These are phyloP conservation scores for Fusarium equiseti DNA, from an alignment of 2,329 filamentous ascomycete species.

Conservation along the genomic window DNA sequence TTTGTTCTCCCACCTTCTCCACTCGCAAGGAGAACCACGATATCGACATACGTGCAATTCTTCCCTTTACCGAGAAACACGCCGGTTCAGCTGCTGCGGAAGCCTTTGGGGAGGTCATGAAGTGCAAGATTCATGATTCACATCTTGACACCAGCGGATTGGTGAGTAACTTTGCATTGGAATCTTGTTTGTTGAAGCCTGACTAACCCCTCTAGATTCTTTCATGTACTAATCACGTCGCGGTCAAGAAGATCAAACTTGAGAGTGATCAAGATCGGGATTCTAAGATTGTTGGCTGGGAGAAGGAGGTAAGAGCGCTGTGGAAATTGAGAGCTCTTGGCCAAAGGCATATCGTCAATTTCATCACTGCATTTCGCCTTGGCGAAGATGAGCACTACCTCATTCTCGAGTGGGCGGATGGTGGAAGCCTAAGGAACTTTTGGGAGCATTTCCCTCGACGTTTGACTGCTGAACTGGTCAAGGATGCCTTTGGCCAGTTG, in stretches of 20 bases:
- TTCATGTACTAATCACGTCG: background rate
- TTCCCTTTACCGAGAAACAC: background rate
- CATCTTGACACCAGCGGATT: background rate
- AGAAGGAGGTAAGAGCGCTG: background rate
- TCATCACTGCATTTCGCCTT: background rate
- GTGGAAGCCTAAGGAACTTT: background rate
- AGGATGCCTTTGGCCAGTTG: background rate
- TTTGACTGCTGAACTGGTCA: background rate
- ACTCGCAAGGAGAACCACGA: too few relatives aligned
- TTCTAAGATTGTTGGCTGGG: background rate
- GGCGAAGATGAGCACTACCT: background rate
- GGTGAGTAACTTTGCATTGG: background rate
- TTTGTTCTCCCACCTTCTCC: too few relatives aligned
- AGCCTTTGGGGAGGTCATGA: background rate
- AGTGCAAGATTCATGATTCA: background rate
- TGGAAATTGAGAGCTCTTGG: background rate
- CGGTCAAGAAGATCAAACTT: background rate
- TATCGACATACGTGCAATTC: background rate
- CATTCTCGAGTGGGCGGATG: background rate
- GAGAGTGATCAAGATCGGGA: background rate
- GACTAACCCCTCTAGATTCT: too few relatives aligned
- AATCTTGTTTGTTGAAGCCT: background rate
- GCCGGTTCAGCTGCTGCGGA: background rate
- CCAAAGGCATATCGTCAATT: background rate
- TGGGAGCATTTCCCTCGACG: background rate